Evolutionary conservation across 2,329 filamentous ascomycete genomes (phyloP).

Genomic region (Penicillium sp.): DNA sequence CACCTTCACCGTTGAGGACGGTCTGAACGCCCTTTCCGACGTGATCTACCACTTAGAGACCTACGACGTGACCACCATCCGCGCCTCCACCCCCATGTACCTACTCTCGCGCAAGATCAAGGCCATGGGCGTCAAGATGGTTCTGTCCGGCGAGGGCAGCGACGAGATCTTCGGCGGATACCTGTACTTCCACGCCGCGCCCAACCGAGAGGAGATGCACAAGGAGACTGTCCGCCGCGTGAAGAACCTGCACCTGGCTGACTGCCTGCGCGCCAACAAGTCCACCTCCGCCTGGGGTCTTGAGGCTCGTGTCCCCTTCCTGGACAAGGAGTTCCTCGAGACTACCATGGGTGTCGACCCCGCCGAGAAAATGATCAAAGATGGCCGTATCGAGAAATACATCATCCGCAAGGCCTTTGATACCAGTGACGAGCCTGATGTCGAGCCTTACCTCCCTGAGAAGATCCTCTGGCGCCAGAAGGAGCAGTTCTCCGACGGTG

Average conservation of each 20-base stretch:
- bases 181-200: slow-evolving; percentile 96
- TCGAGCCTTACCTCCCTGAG: slow-evolving; percentile 86
- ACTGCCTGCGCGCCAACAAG: slow-evolving; percentile 98
- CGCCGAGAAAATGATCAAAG: slow-evolving; percentile 91
- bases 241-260: slow-evolving; percentile 95
- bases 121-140: slow-evolving; percentile 99
- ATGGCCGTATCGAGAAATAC: slow-evolving; percentile 92
- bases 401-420: slow-evolving; percentile 98
- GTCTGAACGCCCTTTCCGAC: slow-evolving; percentile 92
- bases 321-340: slow-evolving; percentile 97
- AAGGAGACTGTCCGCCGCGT: slow-evolving; percentile 91
- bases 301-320: slow-evolving; percentile 95
- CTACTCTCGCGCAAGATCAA: slow-evolving; percentile 98
- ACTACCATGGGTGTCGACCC: slow-evolving; percentile 93
- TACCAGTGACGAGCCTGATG: slow-evolving; percentile 80
- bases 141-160: slow-evolving; percentile 92
- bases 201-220: slow-evolving; percentile 90
- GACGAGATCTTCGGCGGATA: slow-evolving; percentile 99
- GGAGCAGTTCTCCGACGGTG: slow-evolving; percentile 98
- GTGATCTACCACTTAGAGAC: slow-evolving; percentile 98
- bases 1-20: slow-evolving; percentile 97
- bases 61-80: slow-evolving; percentile 97
- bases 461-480: slow-evolving; percentile 98
- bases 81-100: slow-evolving; percentile 98
- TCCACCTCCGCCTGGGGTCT: slow-evolving; percentile 97